Base-by-base conservation (phyloP, 805 yeast species). In the Saturnispora quitensis region DNA sequence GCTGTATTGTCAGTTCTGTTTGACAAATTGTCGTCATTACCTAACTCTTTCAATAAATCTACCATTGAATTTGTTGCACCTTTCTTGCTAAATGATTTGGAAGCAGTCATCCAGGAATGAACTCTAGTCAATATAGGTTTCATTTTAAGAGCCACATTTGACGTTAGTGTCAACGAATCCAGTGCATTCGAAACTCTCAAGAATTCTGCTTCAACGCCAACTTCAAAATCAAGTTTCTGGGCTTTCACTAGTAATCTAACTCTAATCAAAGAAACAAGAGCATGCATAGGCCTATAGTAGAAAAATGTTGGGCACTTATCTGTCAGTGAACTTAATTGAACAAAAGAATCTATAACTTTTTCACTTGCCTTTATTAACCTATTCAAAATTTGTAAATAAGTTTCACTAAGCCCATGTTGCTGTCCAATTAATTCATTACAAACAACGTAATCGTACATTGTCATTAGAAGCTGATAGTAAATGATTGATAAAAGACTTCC, bases 61-160 rank as follows among this genome's bases (percentile, higher is more conserved):
- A 79, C 68, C 67, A 78, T 77, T 13, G 83, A 81, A 53, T 75
- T 74, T n/a, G 73, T 68, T 43, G 80, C 82, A 17, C 83, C 82
- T 50, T 62, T 63, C 31, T 70, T 73, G 54, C 76, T 67, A 56
- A 71, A 68, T 34, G 60, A 62, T 49, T 60, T 62, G 15, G 71
- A 67, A 18, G 68, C 68, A 38, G 65, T 64, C 72, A 69, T 68
- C 73, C 73, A 69, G 55, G 65, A 67, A 17, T 67, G 62, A n/a
- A 69, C 63, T 42, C 71, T 59, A 8, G 68, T 59, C 46, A 69
- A 56, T 7, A 69, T 68, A 45, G 63, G 61, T 3, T 62, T 52
- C 73, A 69, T 69, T 53, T 64, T 67, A 20, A 50, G 47, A 0
- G 69, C 71, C 27, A 69, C 72, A 40, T 66, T 60, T 17, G 42